phyloP scores from a whole-genome alignment of 1,284 basidiomycete species.

The Ceratobasidium sp. region DNA sequence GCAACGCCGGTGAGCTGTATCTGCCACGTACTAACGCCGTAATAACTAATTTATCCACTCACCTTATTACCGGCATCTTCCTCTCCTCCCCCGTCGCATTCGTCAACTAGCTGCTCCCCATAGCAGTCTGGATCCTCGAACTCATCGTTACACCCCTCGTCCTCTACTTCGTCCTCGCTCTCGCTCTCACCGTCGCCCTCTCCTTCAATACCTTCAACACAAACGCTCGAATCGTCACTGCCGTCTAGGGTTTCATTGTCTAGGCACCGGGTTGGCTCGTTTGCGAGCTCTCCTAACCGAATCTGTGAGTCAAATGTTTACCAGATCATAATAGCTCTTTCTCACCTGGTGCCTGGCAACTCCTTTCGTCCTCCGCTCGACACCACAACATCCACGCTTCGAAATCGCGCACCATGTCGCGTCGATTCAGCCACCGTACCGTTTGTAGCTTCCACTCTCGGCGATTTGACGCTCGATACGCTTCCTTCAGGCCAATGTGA shows the following conservation, averaged over 20 bases:
- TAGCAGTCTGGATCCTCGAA: slow-evolving; percentile 14
- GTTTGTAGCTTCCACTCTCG: slow-evolving; percentile 15
- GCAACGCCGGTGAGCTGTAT: neutral
- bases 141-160: slow-evolving; percentile 2
- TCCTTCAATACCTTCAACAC: neutral
- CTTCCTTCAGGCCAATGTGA: slow-evolving; percentile 31
- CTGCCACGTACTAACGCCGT: neutral
- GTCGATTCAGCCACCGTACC: slow-evolving; percentile 18
- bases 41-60: neutral
- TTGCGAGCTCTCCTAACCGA: neutral
- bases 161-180: neutral
- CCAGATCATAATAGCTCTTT: neutral
- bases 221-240: neutral
- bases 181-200: slow-evolving; percentile 1
- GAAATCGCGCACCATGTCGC: slow-evolving; percentile 28
- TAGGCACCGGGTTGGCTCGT: neutral
- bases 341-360: neutral
- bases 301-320: neutral
- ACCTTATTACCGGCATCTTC: neutral
- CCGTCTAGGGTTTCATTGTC: neutral
- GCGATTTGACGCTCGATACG: slow-evolving; percentile 8
- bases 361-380: neutral
- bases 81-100: neutral
- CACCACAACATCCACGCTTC: slow-evolving; percentile 18
- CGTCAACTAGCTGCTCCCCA: neutral